phyloP scores from a whole-genome alignment of 768 basidiomycete genomes.

The Omphalotus guepiniiformis region DNA sequence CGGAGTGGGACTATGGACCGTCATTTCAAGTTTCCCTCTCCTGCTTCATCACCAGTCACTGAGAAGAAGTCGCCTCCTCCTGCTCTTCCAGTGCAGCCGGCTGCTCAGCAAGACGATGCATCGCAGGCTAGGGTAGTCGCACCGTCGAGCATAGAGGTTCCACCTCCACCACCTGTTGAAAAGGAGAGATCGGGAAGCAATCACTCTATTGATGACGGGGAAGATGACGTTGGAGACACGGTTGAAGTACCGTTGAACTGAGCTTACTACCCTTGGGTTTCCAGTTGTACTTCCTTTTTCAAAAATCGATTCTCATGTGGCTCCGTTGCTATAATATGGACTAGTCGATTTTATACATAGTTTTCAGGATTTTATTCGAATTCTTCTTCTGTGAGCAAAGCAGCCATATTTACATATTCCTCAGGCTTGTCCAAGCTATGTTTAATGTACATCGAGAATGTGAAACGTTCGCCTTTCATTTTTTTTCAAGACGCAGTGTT shows the following conservation, averaged over 20 bases:
- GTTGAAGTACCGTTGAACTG: slow-evolving; percentile 58
- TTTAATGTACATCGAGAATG: no score
- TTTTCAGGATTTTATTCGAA: no score
- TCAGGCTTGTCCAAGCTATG: no score
- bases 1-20: slow-evolving; percentile 75
- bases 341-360: no score
- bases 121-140: slow-evolving; percentile 36
- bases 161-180: slow-evolving; percentile 74
- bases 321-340: no score
- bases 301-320: no score
- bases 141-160: slow-evolving; percentile 69
- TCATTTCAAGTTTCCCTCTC: slow-evolving; percentile 66
- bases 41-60: slow-evolving; percentile 29
- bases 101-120: slow-evolving; percentile 19
- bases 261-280: not conserved
- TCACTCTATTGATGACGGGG: slow-evolving; percentile 43
- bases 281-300: no score
- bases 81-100: slow-evolving; percentile 24
- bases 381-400: no score
- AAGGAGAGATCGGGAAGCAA: slow-evolving; percentile 51
- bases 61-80: slow-evolving; percentile 13
- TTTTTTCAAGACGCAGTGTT: no score
- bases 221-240: slow-evolving; percentile 77
- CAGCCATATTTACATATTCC: no score
- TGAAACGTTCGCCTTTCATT: no score